Conservation (phyloP, 2,329 filamentous ascomycete genomes). For the Colletotrichum simmondsii region DNA sequence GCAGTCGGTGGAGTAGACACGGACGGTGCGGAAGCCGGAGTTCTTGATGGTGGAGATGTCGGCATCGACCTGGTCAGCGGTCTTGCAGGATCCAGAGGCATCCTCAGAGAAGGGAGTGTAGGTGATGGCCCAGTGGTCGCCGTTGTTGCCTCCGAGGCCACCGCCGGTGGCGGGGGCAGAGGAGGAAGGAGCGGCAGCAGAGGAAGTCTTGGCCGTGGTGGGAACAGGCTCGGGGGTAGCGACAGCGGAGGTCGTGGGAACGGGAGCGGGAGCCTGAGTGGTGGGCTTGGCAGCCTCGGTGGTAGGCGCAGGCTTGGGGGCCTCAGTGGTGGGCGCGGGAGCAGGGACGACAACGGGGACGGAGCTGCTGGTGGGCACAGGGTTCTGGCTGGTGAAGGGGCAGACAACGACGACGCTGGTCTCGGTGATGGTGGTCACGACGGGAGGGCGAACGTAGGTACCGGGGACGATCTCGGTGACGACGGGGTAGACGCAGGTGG, state of each 20-base stretch:
- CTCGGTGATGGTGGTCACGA: constrained; percentile 75
- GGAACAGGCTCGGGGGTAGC: constrained; percentile 34
- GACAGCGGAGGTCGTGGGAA: constrained; percentile 37
- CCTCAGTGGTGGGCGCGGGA: constrained; percentile 40
- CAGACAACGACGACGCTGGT: constrained; percentile 77
- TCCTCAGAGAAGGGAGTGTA: constrained; percentile 78
- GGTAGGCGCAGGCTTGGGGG: constrained; percentile 37
- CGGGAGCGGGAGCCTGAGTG: constrained; percentile 31
- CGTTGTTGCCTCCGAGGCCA: constrained; percentile 50
- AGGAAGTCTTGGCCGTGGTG: constrained; percentile 39
- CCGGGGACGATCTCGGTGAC: constrained; percentile 74
- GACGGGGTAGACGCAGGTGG: constrained; percentile 72
- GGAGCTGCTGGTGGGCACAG: constrained; percentile 54
- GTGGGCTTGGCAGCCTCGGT: constrained; percentile 39
- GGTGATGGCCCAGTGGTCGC: constrained; percentile 77
- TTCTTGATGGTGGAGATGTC: constrained; percentile 72
- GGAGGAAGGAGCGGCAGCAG: constrained; percentile 35
- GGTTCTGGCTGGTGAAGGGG: constrained; percentile 65
- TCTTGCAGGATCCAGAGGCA: constrained; percentile 73
- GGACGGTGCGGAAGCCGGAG: constrained; percentile 77
- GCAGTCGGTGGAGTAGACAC: constrained; percentile 95
- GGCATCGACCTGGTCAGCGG: constrained; percentile 60
- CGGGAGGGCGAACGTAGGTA: constrained; percentile 77
- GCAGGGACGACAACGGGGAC: constrained; percentile 76
- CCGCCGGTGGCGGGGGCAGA: constrained; percentile 43